phyloP scores from a whole-genome alignment of 2,329 filamentous ascomycete genomes.

The Uncinocarpus reesii region DNA sequence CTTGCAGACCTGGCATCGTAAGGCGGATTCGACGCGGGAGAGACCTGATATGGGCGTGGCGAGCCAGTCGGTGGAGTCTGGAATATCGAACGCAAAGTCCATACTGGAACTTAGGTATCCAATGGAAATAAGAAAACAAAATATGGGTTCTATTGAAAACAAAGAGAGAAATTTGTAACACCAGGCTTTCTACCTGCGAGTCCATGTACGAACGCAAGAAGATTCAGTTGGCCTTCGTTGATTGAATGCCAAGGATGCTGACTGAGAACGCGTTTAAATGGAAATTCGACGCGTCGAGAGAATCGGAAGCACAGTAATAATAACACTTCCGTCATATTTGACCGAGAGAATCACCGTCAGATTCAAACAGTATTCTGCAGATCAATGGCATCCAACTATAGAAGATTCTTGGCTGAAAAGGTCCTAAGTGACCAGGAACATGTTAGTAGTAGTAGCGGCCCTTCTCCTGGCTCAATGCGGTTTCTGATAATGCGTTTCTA shows the following conservation, averaged over 20 bases:
- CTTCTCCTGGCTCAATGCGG: conserved; percentile 10
- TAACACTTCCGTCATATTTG: too few relatives aligned
- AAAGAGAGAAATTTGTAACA: too few relatives aligned
- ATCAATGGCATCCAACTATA: conserved; percentile 46
- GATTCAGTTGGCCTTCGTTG: too few relatives aligned
- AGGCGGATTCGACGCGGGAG: conserved; percentile 59
- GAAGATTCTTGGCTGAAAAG: conserved; percentile 61
- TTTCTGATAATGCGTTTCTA: conserved; percentile 28
- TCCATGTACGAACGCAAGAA: too few relatives aligned
- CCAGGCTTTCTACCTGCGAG: too few relatives aligned
- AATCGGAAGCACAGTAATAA: too few relatives aligned
- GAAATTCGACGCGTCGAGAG: conserved; percentile 27
- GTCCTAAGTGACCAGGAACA: conserved; percentile 65
- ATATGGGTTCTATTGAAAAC: too few relatives aligned
- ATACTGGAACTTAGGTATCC: too few relatives aligned
- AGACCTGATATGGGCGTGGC: conserved; percentile 37
- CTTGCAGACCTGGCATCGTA: conserved; percentile 96
- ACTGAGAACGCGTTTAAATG: conserved; percentile 9
- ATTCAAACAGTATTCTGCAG: too few relatives aligned
- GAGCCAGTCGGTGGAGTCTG: conserved; percentile 42
- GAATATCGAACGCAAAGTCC: conserved; percentile 31
- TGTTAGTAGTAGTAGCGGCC: conserved; percentile 42
- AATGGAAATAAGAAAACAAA: too few relatives aligned
- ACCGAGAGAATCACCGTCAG: too few relatives aligned
- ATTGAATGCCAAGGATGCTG: conserved; percentile 11